Conservation (phyloP, 306 rosid genomes). For the Inga laurina region DNA sequence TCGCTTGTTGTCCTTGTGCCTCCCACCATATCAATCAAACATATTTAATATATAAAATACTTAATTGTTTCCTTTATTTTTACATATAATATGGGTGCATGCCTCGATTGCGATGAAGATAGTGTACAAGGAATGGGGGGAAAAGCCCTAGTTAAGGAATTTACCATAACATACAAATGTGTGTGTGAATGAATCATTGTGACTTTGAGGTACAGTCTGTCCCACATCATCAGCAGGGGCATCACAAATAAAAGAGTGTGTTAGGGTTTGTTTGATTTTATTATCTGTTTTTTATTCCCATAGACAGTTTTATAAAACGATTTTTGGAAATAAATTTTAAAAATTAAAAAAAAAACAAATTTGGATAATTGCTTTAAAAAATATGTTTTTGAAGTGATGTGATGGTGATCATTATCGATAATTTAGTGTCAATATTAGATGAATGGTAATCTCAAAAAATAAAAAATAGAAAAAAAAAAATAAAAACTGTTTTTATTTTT, state of each 20-base stretch:
- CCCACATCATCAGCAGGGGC: background rate
- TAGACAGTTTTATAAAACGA: no score
- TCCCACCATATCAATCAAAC: constrained; percentile 23
- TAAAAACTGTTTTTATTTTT: no score
- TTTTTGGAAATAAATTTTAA: no score
- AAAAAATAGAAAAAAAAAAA: no score
- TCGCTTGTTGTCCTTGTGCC: constrained; percentile 27
- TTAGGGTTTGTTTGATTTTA: no score
- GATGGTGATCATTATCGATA: no score
- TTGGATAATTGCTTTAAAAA: no score
- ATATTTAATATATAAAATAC: background rate
- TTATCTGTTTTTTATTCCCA: no score
- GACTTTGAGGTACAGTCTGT: constrained; percentile 5
- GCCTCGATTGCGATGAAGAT: constrained; percentile 44
- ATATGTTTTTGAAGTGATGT: no score
- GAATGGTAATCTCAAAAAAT: no score
- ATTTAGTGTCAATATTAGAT: no score
- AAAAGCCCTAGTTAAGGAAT: background rate
- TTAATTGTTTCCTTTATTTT: background rate
- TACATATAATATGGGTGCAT: background rate
- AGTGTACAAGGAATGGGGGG: constrained; percentile 21
- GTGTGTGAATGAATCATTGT: background rate
- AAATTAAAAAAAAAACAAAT: no score
- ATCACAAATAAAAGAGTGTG: background rate
- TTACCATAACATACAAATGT: background rate